These are phyloP conservation scores for Dioscorea alata DNA, from an alignment of 106 monocot species.

Conservation along the genomic window DNA sequence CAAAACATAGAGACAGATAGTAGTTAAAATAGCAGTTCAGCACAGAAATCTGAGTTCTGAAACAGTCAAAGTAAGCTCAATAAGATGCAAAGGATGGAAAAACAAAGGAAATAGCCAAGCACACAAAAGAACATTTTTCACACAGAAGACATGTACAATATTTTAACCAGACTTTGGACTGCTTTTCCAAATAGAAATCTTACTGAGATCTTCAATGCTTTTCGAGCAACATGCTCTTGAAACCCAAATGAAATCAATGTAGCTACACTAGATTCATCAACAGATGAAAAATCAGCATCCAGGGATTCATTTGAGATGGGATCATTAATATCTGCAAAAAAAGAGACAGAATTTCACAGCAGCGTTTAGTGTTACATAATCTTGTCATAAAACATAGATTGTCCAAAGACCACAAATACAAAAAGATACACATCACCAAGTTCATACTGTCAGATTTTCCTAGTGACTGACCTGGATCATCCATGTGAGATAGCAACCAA, in stretches of 20 bases:
- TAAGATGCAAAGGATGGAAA: not conserved
- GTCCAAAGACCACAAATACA: not conserved
- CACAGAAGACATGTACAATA: no score
- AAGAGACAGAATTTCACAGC: no score
- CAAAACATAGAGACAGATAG: constrained; percentile 1
- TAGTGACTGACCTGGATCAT: constrained; percentile 57
- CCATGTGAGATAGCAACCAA: constrained; percentile 95
- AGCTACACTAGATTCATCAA: constrained; percentile 74
- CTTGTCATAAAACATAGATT: not conserved
- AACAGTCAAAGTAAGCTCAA: not conserved
- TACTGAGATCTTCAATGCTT: constrained; percentile 88
- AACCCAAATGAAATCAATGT: constrained; percentile 93
- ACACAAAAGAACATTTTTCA: no score
- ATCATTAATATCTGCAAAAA: constrained; percentile 71
- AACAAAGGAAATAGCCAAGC: no score
- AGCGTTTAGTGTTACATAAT: not conserved
- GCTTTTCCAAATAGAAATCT: constrained; percentile 12
- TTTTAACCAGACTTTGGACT: not conserved
- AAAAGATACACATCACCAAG: no score
- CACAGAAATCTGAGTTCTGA: no score
- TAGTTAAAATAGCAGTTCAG: no score
- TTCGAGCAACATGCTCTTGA: constrained; percentile 75
- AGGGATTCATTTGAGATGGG: constrained; percentile 47
- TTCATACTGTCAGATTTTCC: not conserved
- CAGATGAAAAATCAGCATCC: constrained; percentile 7